phyloP scores from a whole-genome alignment of 1,284 basidiomycete species.

The Coniferiporia weirii region DNA sequence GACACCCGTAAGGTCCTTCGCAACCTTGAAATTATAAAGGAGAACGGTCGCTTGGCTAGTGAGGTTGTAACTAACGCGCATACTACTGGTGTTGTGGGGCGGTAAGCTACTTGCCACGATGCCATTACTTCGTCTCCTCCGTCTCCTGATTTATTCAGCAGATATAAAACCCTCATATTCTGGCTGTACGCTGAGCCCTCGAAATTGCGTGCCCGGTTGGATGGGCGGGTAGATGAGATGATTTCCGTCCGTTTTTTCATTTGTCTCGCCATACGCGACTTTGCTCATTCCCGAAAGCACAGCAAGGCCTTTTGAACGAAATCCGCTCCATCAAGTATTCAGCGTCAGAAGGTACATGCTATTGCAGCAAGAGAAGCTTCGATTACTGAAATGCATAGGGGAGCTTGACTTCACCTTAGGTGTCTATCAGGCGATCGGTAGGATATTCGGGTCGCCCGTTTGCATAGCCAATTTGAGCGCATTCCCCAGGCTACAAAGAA shows the following conservation, averaged over 20 bases:
- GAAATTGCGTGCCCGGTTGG: slow-evolving; percentile 63
- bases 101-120: slow-evolving; percentile 33
- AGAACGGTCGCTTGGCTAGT: slow-evolving; percentile 63
- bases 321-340: slow-evolving; percentile 48
- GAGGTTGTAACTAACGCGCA: slow-evolving; percentile 67
- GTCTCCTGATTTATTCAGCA: slow-evolving; percentile 28
- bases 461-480: background rate
- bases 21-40: slow-evolving; percentile 75
- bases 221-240: slow-evolving; percentile 87
- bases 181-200: slow-evolving; percentile 85
- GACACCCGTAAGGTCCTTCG: slow-evolving; percentile 89
- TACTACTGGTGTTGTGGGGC: slow-evolving; percentile 37
- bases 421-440: slow-evolving; percentile 94
- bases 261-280: background rate
- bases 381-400: background rate
- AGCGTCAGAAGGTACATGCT: background rate
- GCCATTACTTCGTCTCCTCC: background rate
- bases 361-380: background rate
- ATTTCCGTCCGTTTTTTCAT: slow-evolving; percentile 51
- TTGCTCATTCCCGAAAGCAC: slow-evolving; percentile 15
- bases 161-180: slow-evolving; percentile 82
- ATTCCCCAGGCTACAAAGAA: slow-evolving; percentile 77
- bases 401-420: slow-evolving; percentile 66
- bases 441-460: slow-evolving; percentile 11
- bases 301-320: slow-evolving; percentile 86